Conservation (phyloP, 1,139 yeast species). For the Blastobotrys raffinosifermentans region DNA sequence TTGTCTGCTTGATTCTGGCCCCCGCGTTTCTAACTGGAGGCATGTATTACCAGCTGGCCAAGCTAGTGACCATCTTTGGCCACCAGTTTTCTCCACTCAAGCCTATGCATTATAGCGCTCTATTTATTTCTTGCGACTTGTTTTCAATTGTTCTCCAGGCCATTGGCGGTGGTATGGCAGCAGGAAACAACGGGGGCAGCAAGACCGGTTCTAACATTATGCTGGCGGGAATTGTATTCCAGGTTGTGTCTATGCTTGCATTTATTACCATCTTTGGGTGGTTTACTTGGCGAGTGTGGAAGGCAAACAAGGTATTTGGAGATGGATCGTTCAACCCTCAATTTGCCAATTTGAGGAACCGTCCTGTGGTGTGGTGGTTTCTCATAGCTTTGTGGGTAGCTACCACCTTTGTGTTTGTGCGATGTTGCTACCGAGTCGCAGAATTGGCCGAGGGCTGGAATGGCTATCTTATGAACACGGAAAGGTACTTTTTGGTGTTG, state of each 20-base stretch:
- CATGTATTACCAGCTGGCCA: conserved; percentile 69
- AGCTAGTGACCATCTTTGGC: conserved; percentile 66
- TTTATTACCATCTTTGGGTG: conserved; percentile 55
- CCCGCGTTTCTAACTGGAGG: conserved; percentile 93
- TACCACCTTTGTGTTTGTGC: conserved; percentile 49
- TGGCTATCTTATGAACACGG: conserved; percentile 65
- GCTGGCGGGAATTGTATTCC: conserved; percentile 78
- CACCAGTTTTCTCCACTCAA: conserved; percentile 51
- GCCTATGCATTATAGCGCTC: conserved; percentile 71
- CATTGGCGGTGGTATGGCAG: conserved; percentile 75
- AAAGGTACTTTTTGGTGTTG: conserved; percentile 64
- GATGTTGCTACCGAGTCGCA: conserved; percentile 76
- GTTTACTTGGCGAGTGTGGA: conserved; percentile 37
- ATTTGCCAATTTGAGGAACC: conserved; percentile 39
- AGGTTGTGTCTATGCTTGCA: conserved; percentile 65
- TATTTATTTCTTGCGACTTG: conserved; percentile 63
- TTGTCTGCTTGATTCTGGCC: conserved; percentile 65
- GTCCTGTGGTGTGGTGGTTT: conserved; percentile 33
- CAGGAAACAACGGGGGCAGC: conserved; percentile 38
- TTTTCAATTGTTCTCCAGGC: conserved; percentile 71
- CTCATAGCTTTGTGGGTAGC: conserved; percentile 35
- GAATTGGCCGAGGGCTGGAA: conserved; percentile 76
- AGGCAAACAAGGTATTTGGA: conserved; percentile 36
- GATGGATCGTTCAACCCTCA: conserved; percentile 36
- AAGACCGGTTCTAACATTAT: conserved; percentile 63